These are phyloP conservation scores for Aspergillus oerlinghausenensis DNA, from an alignment of 2,329 filamentous ascomycete species.

Conservation along the genomic window DNA sequence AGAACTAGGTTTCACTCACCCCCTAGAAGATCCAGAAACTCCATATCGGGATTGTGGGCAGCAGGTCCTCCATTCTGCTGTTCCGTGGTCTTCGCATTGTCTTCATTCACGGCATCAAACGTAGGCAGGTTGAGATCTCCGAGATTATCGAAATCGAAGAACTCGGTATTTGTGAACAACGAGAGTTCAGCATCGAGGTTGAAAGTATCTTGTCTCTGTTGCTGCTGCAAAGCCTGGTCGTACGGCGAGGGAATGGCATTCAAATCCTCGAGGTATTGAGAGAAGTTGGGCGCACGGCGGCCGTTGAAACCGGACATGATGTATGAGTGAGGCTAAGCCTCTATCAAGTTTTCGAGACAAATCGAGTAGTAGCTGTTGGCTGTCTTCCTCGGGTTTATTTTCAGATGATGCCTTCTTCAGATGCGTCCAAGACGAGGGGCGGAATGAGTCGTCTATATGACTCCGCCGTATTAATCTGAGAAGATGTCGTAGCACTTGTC, in stretches of 20 bases:
- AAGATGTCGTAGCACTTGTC: background rate
- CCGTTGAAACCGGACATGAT: constrained; percentile 70
- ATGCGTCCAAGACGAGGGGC: background rate
- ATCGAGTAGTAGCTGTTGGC: background rate
- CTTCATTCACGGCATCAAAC: constrained; percentile 30
- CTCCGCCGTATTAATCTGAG: background rate
- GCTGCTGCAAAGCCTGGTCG: constrained; percentile 54
- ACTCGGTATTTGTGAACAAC: constrained; percentile 77
- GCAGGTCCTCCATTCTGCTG: constrained; percentile 16
- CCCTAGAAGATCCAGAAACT: constrained; percentile 40
- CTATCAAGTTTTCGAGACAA: background rate
- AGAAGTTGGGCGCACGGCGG: constrained; percentile 79
- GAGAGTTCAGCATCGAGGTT: constrained; percentile 68
- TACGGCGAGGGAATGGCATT: constrained; percentile 66
- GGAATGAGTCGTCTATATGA: background rate
- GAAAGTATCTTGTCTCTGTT: constrained; percentile 58
- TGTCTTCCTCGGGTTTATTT: background rate
- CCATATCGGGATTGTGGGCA: constrained; percentile 25
- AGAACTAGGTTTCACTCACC: constrained; percentile 30
- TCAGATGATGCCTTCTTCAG: background rate
- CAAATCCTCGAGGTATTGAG: constrained; percentile 80
- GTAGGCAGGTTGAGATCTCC: constrained; percentile 30
- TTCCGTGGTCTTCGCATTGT: constrained; percentile 19
- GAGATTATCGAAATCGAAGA: constrained; percentile 67
- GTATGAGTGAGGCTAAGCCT: constrained; percentile 11